These are phyloP conservation scores for Acorus gramineus DNA, from an alignment of 106 monocot genomes.

Conservation along the genomic window DNA sequence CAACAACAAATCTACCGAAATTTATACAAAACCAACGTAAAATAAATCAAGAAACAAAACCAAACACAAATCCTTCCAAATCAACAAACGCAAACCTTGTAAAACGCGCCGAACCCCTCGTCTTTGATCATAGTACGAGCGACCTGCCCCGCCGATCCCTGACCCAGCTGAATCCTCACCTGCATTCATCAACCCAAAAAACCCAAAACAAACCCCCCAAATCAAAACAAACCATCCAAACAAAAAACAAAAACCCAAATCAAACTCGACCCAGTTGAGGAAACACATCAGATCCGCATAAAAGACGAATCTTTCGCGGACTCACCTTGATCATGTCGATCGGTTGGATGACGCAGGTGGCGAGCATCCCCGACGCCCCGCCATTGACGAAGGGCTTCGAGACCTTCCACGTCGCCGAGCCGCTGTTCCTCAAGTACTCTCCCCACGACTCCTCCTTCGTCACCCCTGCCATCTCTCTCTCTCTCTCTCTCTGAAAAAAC, in stretches of 20 bases:
- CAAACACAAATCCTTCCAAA: too few species aligned
- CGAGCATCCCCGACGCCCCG: conserved; percentile 84
- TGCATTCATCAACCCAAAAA: conserved; percentile 16
- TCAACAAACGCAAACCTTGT: conserved; percentile 46
- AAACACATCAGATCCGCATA: neutral
- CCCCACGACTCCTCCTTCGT: too few species aligned
- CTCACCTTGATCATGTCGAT: conserved; percentile 89
- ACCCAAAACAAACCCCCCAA: neutral
- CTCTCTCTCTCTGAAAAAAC: too few species aligned
- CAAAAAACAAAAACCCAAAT: too few species aligned
- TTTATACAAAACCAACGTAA: too few species aligned
- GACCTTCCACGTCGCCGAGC: conserved; percentile 36
- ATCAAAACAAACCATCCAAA: too few species aligned
- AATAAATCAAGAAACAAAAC: too few species aligned
- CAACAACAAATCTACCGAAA: too few species aligned
- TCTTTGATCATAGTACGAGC: conserved; percentile 72
- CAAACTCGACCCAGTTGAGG: neutral
- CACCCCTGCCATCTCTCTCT: too few species aligned
- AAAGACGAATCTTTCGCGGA: neutral
- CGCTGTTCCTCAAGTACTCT: neutral
- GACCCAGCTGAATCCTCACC: conserved; percentile 89
- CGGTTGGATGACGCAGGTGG: conserved; percentile 92
- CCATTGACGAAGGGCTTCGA: conserved; percentile 93
- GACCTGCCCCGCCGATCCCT: conserved; percentile 77
- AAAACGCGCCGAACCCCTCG: conserved; percentile 64